phyloP scores from a whole-genome alignment of 176 grass and related monocot genomes.

The Oryza nivara region DNA sequence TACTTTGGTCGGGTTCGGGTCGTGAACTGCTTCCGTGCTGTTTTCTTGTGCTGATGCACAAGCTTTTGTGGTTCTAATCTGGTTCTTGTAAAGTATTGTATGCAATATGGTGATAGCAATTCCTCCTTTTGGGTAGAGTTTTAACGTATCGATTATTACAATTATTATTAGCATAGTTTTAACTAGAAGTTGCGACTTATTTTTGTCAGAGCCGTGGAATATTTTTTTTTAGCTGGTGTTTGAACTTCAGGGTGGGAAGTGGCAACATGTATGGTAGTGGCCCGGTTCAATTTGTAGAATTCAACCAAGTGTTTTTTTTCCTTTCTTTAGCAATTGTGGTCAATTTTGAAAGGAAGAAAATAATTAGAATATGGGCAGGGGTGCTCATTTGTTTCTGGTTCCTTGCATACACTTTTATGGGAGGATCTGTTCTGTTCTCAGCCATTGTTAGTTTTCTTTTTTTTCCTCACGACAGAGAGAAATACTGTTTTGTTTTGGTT shows the following conservation, averaged over 20 bases:
- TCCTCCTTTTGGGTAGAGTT: not conserved
- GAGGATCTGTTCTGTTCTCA: slow-evolving; percentile 17
- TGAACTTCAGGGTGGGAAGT: no score
- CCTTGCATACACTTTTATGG: not conserved
- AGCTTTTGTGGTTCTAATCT: slow-evolving; percentile 1
- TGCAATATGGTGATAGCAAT: not conserved
- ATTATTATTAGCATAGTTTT: not conserved
- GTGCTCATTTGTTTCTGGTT: not conserved
- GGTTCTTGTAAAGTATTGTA: not conserved
- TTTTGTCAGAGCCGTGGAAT: not conserved
- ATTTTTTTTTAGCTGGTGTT: not conserved
- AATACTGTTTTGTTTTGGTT: not conserved
- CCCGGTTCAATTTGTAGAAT: not conserved
- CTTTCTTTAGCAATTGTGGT: not conserved
- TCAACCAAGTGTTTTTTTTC: not conserved
- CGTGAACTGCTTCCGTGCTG: not conserved
- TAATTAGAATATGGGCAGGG: not conserved
- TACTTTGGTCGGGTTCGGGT: not conserved
- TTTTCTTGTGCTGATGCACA: not conserved
- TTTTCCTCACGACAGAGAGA: not conserved
- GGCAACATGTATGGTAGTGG: not conserved
- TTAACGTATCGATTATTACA: not conserved
- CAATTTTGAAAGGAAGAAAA: not conserved
- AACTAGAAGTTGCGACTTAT: not conserved
- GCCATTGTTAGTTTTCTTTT: not conserved